These are phyloP conservation scores for Thelonectria rubi DNA, from an alignment of 2,329 filamentous ascomycete genomes.

Conservation along the genomic window DNA sequence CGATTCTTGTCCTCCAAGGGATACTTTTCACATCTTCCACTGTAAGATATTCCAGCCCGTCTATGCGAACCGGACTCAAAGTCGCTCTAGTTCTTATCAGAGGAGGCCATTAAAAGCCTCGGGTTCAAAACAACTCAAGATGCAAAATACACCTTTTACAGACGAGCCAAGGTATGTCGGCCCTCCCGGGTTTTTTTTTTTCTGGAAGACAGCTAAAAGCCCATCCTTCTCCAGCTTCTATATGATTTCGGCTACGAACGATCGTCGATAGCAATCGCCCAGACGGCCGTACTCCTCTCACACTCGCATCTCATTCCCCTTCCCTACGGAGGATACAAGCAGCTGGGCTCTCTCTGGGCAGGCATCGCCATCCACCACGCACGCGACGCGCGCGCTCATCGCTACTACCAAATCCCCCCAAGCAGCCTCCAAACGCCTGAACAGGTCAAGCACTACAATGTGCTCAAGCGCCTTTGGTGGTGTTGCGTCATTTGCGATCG, in stretches of 20 bases:
- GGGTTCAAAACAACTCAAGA: conserved; percentile 38
- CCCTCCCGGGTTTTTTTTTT: too few species aligned
- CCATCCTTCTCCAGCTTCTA: conserved; percentile 26
- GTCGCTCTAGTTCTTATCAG: conserved; percentile 28
- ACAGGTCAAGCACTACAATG: conserved; percentile 32
- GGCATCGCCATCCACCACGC: conserved; percentile 41
- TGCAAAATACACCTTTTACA: conserved; percentile 38
- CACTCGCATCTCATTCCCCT: conserved; percentile 40
- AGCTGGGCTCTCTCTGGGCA: conserved; percentile 39
- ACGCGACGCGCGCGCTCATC: conserved; percentile 37
- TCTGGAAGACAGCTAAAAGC: too few species aligned
- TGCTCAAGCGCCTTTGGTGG: conserved; percentile 39
- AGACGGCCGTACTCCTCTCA: conserved; percentile 36
- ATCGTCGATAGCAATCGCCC: conserved; percentile 37
- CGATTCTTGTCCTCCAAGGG: conserved; percentile 37
- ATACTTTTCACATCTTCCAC: conserved; percentile 37
- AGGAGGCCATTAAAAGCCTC: conserved; percentile 30
- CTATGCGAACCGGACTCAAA: not conserved
- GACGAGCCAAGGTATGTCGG: conserved; percentile 32
- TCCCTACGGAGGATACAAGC: conserved; percentile 38
- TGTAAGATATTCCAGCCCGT: conserved; percentile 4
- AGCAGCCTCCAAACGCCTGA: conserved; percentile 21
- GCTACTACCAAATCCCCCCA: conserved; percentile 30
- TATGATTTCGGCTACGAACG: conserved; percentile 41
- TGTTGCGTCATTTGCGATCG: conserved; percentile 41